Evolutionary conservation across 768 basidiomycete genomes (phyloP).

Genomic region (Leccinum fibrillosum): DNA sequence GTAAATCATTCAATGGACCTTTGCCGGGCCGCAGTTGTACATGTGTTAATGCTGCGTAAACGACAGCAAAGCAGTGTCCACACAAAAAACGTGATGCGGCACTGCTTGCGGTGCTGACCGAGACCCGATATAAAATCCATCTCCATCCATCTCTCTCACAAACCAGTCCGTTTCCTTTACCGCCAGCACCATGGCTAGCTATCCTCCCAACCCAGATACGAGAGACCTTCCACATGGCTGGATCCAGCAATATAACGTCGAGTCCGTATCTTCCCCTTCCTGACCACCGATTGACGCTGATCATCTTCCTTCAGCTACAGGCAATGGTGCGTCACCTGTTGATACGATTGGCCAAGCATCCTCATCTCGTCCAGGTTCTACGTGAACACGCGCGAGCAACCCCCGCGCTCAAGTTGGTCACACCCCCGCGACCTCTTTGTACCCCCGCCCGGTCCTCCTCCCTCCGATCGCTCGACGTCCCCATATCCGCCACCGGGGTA

Average conservation of each 20-base stretch:
- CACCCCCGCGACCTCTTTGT: slow-evolving; percentile 59
- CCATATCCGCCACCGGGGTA: slow-evolving; percentile 29
- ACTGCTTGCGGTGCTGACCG: slow-evolving; percentile 12
- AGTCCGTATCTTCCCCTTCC: slow-evolving; percentile 43
- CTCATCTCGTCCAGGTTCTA: slow-evolving; percentile 53
- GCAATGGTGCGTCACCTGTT: slow-evolving; percentile 49
- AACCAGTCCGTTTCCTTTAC: not conserved
- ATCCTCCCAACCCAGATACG: slow-evolving; percentile 51
- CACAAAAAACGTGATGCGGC: slow-evolving; percentile 14
- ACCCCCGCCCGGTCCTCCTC: slow-evolving; percentile 44
- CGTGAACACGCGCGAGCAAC: slow-evolving; percentile 60
- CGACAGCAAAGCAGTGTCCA: slow-evolving; percentile 33
- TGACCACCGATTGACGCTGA: slow-evolving; percentile 23
- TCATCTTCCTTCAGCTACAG: slow-evolving; percentile 46
- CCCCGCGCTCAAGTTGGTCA: slow-evolving; percentile 65
- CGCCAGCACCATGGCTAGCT: slow-evolving; percentile 38
- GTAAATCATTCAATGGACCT: slow-evolving; percentile 2
- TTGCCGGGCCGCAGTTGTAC: slow-evolving; percentile 15
- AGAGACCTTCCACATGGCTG: slow-evolving; percentile 66
- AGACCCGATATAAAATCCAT: slow-evolving; percentile 22
- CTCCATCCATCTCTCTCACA: slow-evolving; percentile 23
- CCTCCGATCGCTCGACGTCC: slow-evolving; percentile 34
- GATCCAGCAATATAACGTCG: slow-evolving; percentile 62
- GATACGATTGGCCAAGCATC: not conserved
- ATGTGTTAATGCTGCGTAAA: slow-evolving; percentile 14